Conservation (phyloP, 129 eudicot species). For the Mikania micrantha region DNA sequence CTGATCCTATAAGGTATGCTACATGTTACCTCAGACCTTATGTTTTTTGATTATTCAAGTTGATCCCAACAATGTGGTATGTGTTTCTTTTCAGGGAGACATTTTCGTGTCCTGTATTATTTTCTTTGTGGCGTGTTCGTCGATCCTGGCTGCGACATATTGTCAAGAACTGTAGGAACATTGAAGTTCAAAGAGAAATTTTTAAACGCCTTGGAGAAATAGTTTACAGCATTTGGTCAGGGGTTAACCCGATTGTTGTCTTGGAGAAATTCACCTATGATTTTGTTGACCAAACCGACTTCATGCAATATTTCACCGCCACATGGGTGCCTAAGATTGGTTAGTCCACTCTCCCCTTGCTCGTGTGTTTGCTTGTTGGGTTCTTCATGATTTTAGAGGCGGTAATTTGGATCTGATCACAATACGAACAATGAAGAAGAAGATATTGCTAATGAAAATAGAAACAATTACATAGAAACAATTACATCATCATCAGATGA, state of each 20-base stretch:
- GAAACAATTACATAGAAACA: too few relatives aligned
- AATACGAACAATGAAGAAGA: too few relatives aligned
- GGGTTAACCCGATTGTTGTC: conserved; percentile 33
- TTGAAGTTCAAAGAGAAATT: conserved; percentile 80
- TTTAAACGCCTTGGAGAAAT: conserved; percentile 77
- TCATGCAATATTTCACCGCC: conserved; percentile 67
- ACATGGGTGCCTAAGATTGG: conserved; percentile 96
- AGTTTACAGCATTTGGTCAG: conserved; percentile 65
- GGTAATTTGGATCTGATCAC: background rate
- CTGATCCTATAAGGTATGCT: conserved; percentile 79
- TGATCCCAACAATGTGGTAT: background rate
- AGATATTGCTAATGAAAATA: too few relatives aligned
- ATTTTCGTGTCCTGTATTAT: conserved; percentile 79
- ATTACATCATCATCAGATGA: too few relatives aligned
- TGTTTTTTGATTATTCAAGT: background rate
- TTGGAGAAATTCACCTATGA: conserved; percentile 60
- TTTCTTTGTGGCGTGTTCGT: conserved; percentile 91
- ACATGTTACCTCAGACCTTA: background rate
- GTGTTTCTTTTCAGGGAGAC: conserved; percentile 55
- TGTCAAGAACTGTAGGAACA: conserved; percentile 57
- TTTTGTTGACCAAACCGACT: conserved; percentile 74
- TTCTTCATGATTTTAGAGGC: background rate
- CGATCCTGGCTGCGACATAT: conserved; percentile 86
- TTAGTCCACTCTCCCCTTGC: conserved; percentile 24
- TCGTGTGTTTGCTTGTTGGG: background rate